Evolutionary conservation across 257 asterid genomes (phyloP), one percentile per base, ranked within the genome.

Genomic region (Voacanga thouarsii): DNA sequence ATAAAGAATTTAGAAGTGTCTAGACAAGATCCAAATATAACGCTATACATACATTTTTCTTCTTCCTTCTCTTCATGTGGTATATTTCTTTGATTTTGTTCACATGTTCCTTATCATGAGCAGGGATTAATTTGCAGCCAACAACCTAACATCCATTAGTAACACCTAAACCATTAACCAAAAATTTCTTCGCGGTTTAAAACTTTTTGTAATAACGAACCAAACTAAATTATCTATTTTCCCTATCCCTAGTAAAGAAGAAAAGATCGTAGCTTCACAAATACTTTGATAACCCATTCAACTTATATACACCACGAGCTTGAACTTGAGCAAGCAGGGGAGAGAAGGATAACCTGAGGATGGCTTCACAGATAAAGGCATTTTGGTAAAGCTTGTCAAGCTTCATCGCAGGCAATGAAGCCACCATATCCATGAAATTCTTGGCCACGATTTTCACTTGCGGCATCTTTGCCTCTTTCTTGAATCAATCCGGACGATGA

Each of bases 391-490:
- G 97, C 84, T 83, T 88, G 86, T 96, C 97, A 16, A 96, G 98
- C 85, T 96, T 96, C 83, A 85, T n/a, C 3, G 96, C 91, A 37
- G 99, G 98, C 90, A 96, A 79, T 45, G 98, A 96, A 69, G 98
- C 97, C 90, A 92, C 99, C 98, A 96, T 96, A 85, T 96, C 99
- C 99, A 93, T 92, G 80, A 96, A 96, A 78, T 96, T 96, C 80
- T 88, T 92, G 7, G 99, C 97, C 6, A 96, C 98, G 60, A 96
- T 88, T 85, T 83, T 93, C 79, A 96, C 97, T 78, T 93, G 97
- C 83, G 98, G 98, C 99, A 96, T 95, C 82, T 85, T 83, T 82
- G 60, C 18, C 44, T n/a, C 2, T 56, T 26, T 28, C 11, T 18
- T 33, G 26, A 5, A 66, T 44, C 24, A 66, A 16, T 33, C 2